These are phyloP conservation scores for Dichotomopilus funicola DNA, from an alignment of 2,329 filamentous ascomycete genomes.

Conservation along the genomic window DNA sequence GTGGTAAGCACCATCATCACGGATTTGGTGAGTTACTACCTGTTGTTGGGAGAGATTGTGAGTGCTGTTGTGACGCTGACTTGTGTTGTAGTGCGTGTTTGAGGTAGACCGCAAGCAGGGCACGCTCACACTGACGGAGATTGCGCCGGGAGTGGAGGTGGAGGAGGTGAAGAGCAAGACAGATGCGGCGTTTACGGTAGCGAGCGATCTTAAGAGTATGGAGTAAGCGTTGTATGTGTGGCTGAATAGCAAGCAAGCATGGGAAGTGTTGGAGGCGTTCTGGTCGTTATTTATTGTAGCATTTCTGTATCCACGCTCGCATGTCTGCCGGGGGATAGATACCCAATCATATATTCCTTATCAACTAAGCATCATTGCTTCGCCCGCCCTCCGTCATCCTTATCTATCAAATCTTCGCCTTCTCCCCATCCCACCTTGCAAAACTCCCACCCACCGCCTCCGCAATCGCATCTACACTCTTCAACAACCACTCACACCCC, in stretches of 20 bases:
- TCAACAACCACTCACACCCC: slow-evolving; percentile 42
- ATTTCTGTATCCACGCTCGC: background rate
- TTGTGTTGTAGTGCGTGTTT: slow-evolving; percentile 57
- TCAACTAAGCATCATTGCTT: background rate
- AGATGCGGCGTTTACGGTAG: slow-evolving; percentile 59
- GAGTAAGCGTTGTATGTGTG: slow-evolving; percentile 26
- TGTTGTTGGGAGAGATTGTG: background rate
- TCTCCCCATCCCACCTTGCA: slow-evolving; percentile 23
- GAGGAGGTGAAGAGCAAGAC: slow-evolving; percentile 66
- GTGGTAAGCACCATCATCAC: slow-evolving; percentile 69
- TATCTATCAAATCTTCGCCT: slow-evolving; percentile 8
- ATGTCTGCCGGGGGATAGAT: background rate
- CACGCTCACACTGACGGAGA: slow-evolving; percentile 59
- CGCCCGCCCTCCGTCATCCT: background rate
- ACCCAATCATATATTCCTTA: slow-evolving; percentile 1
- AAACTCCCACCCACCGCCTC: slow-evolving; percentile 41
- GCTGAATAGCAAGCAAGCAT: background rate
- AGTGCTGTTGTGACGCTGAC: background rate
- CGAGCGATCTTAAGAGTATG: slow-evolving; percentile 47
- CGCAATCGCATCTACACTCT: slow-evolving; percentile 38
- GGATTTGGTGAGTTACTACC: slow-evolving; percentile 52
- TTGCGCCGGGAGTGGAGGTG: slow-evolving; percentile 61
- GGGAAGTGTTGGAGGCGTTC: background rate
- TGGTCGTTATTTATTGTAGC: background rate
- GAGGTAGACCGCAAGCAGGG: slow-evolving; percentile 58